phyloP scores from a whole-genome alignment of 495 filamentous ascomycete genomes.

The Chaetomium cochliodes region DNA sequence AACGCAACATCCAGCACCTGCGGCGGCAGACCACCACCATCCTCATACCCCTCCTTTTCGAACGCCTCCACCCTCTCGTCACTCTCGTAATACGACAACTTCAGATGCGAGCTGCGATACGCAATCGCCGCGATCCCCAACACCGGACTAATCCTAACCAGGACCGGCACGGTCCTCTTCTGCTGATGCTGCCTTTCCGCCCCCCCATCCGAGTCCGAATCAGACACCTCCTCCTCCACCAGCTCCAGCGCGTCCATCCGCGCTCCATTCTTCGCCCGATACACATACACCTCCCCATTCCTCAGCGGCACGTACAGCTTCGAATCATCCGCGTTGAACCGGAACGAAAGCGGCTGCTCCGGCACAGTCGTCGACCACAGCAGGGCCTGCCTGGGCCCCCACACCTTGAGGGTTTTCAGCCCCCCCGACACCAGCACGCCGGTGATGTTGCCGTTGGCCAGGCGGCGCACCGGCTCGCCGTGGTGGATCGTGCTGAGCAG shows the following conservation, averaged over 20 bases:
- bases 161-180: slow-evolving; percentile 19
- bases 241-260: slow-evolving; percentile 20
- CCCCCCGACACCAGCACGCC: slow-evolving; percentile 21
- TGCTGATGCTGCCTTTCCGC: slow-evolving; percentile 2
- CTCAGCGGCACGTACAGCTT: slow-evolving; percentile 22
- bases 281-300: slow-evolving; percentile 22
- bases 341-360: slow-evolving; percentile 22
- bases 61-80: slow-evolving; percentile 21
- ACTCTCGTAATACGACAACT: slow-evolving; percentile 27
- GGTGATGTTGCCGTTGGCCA: slow-evolving; percentile 19
- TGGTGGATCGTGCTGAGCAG: slow-evolving; percentile 22
- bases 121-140: slow-evolving; percentile 25
- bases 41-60: slow-evolving; percentile 29
- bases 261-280: slow-evolving; percentile 19
- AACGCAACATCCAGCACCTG: slow-evolving; percentile 29
- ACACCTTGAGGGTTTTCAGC: slow-evolving; percentile 22
- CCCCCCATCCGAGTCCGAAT: slow-evolving; percentile 24
- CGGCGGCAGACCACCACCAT: slow-evolving; percentile 16
- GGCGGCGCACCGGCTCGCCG: slow-evolving; percentile 23
- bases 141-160: slow-evolving; percentile 20
- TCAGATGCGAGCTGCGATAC: slow-evolving; percentile 25
- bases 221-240: slow-evolving; percentile 19
- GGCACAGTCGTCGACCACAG: slow-evolving; percentile 23
- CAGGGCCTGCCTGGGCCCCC: slow-evolving; percentile 21
- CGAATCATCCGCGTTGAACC: slow-evolving; percentile 27